Conservation (phyloP, 1,139 yeast genomes). For the Lizanozyma gosingica region DNA sequence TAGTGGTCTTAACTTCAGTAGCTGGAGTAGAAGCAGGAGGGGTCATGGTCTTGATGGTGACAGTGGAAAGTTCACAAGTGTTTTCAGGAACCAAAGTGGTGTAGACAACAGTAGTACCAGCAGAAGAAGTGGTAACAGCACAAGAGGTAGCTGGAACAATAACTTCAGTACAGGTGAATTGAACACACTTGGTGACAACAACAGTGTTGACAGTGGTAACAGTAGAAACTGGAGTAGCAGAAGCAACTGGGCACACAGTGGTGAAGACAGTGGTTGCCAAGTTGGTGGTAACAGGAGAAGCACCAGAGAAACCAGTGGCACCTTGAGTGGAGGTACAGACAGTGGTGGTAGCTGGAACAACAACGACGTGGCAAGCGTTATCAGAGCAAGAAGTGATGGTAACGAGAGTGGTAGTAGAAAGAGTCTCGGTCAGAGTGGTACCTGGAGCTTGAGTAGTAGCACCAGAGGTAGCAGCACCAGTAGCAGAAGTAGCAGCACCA, state of each 20-base stretch:
- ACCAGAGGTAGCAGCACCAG: constrained; percentile 11
- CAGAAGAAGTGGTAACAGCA: constrained; percentile 1
- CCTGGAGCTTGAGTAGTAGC: constrained; percentile 5
- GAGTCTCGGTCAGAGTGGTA: constrained; percentile 10
- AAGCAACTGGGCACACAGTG: constrained; percentile 7
- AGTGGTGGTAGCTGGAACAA: constrained; percentile 19
- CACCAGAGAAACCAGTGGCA: constrained; percentile 3
- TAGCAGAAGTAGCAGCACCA: constrained; percentile 6
- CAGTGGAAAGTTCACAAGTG: constrained; percentile 5
- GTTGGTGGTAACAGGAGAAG: constrained; percentile 1
- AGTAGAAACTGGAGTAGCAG: constrained; percentile 9
- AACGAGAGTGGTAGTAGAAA: constrained; percentile 17
- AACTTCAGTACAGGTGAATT: background rate
- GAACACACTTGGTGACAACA: background rate
- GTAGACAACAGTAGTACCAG: constrained; percentile 1
- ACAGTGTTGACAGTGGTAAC: constrained; percentile 1
- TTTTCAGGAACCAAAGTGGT: constrained; percentile 3
- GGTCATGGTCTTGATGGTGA: constrained; percentile 6
- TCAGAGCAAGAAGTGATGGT: constrained; percentile 23
- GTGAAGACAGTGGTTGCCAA: constrained; percentile 6
- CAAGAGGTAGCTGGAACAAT: constrained; percentile 1
- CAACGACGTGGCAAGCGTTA: constrained; percentile 19
- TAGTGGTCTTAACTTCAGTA: constrained; percentile 6
- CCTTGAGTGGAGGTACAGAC: constrained; percentile 28
- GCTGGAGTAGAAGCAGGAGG: constrained; percentile 2